A percentile compares a stretch with the other conserved stretches of the same genome.
These are phyloP conservation scores for Corchorus capsularis DNA, from an alignment of 345 rosid species.

Conservation along the genomic window DNA sequence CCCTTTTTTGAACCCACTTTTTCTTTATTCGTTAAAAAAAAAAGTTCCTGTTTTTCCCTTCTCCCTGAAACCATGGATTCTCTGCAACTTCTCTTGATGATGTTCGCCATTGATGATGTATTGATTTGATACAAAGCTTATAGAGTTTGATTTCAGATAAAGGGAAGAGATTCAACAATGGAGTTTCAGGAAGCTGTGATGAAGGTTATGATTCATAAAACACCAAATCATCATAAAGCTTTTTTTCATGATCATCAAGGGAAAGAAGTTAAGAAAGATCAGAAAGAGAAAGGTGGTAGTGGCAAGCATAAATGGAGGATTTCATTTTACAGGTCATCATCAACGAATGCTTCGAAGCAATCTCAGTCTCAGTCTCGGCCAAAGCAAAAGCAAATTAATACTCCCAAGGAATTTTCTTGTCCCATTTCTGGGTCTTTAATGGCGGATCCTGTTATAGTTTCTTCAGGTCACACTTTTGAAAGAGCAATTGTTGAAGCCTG, in stretches of 20 bases:
- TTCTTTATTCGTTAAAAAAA: not conserved
- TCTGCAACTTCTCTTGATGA: constrained; percentile 12
- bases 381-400: not conserved
- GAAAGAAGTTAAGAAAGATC: not conserved
- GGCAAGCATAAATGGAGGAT: constrained; percentile 52
- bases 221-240: constrained; percentile 25
- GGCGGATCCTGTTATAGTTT: constrained; percentile 85
- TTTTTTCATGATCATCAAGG: not conserved
- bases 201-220: constrained; percentile 39
- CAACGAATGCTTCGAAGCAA: constrained; percentile 12
- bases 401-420: constrained; percentile 69
- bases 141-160: not conserved
- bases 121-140: constrained; percentile 9
- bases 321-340: constrained; percentile 43
- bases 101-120: not conserved
- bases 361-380: constrained; percentile 16
- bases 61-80: constrained; percentile 22
- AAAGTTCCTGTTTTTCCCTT: not conserved
- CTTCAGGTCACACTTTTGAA: constrained; percentile 92
- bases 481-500: constrained; percentile 66
- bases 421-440: constrained; percentile 72
- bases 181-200: constrained; percentile 53
- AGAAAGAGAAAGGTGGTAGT: not conserved
- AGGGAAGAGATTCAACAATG: constrained; percentile 28
- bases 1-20: not conserved